Percentiles rank a stretch among this genome's conserved stretches.
phyloP scores from a whole-genome alignment of 129 eudicot species.

The Flaveria linearis region DNA sequence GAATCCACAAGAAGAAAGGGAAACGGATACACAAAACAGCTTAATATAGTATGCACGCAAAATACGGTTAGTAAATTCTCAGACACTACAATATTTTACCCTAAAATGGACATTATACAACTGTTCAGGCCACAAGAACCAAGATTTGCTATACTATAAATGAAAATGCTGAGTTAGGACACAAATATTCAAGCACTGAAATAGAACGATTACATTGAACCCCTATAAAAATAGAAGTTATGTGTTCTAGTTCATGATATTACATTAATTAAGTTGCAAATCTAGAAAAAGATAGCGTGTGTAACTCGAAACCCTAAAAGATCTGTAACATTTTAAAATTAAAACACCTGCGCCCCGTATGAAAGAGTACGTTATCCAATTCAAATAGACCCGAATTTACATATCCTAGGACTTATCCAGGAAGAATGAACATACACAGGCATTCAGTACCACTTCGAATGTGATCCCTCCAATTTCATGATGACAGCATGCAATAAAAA shows the following conservation, averaged over 20 bases:
- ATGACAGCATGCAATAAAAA: background rate
- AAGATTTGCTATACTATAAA: conserved; percentile 17
- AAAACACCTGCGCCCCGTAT: too few relatives aligned
- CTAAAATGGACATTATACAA: background rate
- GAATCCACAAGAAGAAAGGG: background rate
- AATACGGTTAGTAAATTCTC: conserved; percentile 9
- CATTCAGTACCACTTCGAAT: background rate
- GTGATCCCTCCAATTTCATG: background rate
- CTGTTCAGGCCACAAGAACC: background rate
- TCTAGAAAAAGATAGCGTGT: conserved; percentile 12
- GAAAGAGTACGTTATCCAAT: background rate
- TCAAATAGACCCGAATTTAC: conserved; percentile 1
- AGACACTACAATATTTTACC: background rate
- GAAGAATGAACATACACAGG: background rate
- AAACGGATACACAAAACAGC: background rate
- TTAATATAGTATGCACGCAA: background rate
- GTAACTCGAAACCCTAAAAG: conserved; percentile 7
- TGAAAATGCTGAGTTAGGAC: conserved; percentile 12
- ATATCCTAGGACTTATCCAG: conserved; percentile 6
- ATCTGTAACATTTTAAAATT: background rate
- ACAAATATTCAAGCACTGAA: conserved; percentile 12
- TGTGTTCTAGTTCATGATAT: background rate
- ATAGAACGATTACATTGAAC: background rate
- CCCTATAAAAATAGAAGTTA: background rate
- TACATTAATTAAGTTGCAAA: conserved; percentile 19